phyloP scores from a whole-genome alignment of 2,329 filamentous ascomycete genomes.

The Epichloe aotearoae region DNA sequence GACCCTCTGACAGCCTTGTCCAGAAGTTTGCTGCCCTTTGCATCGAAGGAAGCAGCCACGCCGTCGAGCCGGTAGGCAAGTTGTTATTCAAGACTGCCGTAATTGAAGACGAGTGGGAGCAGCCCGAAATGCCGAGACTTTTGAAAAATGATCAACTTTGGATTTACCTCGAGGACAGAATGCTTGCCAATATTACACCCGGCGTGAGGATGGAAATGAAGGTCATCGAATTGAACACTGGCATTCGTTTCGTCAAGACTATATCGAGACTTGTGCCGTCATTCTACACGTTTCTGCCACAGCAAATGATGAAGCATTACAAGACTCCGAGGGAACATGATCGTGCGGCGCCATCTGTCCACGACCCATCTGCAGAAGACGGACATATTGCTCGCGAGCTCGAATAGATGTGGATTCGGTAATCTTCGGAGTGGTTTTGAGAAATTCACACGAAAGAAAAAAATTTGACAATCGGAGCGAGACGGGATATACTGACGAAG shows the following conservation, averaged over 20 bases:
- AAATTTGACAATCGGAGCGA: not conserved
- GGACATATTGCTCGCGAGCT: conserved; percentile 12
- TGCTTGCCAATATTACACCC: conserved; percentile 37
- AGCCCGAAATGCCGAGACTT: conserved; percentile 11
- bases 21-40: conserved; percentile 31
- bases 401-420: not conserved
- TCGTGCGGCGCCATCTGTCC: conserved; percentile 32
- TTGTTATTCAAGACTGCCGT: conserved; percentile 29
- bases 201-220: conserved; percentile 50
- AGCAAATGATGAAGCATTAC: conserved; percentile 56
- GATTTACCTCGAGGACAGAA: conserved; percentile 56
- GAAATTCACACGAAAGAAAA: not conserved
- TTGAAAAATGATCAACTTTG: conserved; percentile 13
- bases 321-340: conserved; percentile 38
- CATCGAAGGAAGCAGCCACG: conserved; percentile 18
- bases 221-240: conserved; percentile 47
- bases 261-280: conserved; percentile 41
- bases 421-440: not conserved
- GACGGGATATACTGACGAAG: not conserved
- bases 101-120: conserved; percentile 36
- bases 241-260: conserved; percentile 50
- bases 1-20: conserved; percentile 26
- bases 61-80: conserved; percentile 30
- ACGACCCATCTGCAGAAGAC: conserved; percentile 17
- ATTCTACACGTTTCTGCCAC: conserved; percentile 52